Conservation (phyloP, 768 basidiomycete species). For the Lactarius indigo region DNA sequence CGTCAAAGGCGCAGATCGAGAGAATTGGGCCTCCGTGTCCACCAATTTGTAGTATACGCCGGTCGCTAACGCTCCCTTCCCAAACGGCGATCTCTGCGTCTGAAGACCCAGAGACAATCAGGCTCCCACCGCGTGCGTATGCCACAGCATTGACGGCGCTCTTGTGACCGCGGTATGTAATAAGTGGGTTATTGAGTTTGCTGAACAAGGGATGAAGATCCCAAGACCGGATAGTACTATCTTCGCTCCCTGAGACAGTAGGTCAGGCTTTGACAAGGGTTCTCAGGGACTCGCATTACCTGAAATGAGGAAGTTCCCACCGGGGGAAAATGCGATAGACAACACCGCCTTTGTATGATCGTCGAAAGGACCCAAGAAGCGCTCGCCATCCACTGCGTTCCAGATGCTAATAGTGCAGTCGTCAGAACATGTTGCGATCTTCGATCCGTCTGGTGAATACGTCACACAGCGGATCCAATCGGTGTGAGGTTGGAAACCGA, state of each 20-base stretch:
- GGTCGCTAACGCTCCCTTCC: constrained; percentile 4
- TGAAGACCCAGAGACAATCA: constrained; percentile 15
- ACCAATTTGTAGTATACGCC: neutral
- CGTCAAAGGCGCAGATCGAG: constrained; percentile 2
- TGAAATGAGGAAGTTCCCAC: constrained; percentile 10
- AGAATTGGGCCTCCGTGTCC: constrained; percentile 4
- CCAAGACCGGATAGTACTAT: constrained; percentile 9
- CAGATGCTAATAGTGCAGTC: constrained; percentile 22
- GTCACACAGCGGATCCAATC: constrained; percentile 18
- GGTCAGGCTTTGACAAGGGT: neutral
- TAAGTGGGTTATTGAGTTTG: constrained; percentile 1
- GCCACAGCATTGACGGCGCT: constrained; percentile 11
- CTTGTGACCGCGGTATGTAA: constrained; percentile 27
- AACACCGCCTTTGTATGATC: neutral
- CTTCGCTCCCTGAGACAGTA: constrained; percentile 9
- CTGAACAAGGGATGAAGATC: neutral
- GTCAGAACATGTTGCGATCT: constrained; percentile 22
- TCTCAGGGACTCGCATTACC: neutral
- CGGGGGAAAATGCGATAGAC: constrained; percentile 8
- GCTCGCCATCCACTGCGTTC: constrained; percentile 12
- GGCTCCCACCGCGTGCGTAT: neutral
- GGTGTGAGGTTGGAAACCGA: neutral
- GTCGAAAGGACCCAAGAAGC: neutral
- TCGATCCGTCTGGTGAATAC: constrained; percentile 21
- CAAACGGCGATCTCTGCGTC: constrained; percentile 10